Base-by-base conservation (phyloP, 495 filamentous ascomycete species). In the Podospora pseudoanserina region DNA sequence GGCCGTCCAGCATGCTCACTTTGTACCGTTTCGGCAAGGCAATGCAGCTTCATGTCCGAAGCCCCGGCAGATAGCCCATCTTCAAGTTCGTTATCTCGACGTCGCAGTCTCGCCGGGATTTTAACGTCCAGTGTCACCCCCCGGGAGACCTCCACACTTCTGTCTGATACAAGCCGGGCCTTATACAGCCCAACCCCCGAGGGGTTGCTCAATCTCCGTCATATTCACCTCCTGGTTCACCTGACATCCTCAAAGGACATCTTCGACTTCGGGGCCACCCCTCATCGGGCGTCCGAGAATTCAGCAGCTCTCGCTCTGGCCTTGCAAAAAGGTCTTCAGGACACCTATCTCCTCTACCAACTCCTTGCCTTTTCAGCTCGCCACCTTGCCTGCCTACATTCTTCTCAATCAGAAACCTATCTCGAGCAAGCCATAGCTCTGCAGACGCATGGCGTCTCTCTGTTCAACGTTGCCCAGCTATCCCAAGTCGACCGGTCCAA, bases 361-460 rank as follows among this genome's bases (percentile, higher is more conserved):
- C 55, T 58, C 55, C 23, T 58, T 1, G 55, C 55, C 55, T 58
- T 58, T 20, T 58, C 55, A 7, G 55, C 55, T 13, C 55, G 55
- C n/a, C 55, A 58, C 23, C 55, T 58, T 26, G 55, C 55, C 13
- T 20, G 6, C 55, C 55, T 58, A 3, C 15, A 58, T 18, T 19
- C 55, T 26, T 58, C 55, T 18, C n/a, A 58, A 6, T 26, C 55
- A 7, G 4, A 20, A 5, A 6, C n/a, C 55, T 26, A 19, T 11
- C 55, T 58, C n/a, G 55, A 58, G 55, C 39, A 49, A 49, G 55
- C 55, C 55, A 26, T 58, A 58, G 18, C 55, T 26, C 55, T 58
- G 5, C 55, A 58, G 23, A 58, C 55, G 4, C n/a, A 58, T 7
- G 55, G n/a, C n/a, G 23, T 58, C 5, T 58, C 55, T 20, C 55